Evolutionary conservation across 805 yeast species (phyloP).

Genomic region (Candida nonsorbophila): DNA sequence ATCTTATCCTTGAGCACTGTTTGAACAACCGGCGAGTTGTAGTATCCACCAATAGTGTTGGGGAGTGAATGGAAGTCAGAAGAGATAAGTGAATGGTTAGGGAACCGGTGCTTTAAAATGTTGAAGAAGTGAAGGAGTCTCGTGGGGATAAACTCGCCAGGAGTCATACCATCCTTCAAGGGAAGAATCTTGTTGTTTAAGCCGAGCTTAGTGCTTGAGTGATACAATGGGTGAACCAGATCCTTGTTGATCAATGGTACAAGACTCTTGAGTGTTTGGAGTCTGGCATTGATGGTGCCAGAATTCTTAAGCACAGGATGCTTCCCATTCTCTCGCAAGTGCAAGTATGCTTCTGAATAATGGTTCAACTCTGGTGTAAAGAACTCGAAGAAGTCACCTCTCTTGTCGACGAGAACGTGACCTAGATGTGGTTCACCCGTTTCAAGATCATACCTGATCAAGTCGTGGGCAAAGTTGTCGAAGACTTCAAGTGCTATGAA

Average conservation of each 20-base stretch:
- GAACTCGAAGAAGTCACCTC: constrained; percentile 73
- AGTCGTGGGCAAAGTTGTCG: constrained; percentile 81
- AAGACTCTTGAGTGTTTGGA: constrained; percentile 19
- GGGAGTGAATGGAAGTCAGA: constrained; percentile 60
- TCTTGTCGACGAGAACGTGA: constrained; percentile 63
- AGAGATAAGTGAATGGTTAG: constrained; percentile 67
- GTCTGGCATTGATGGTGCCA: constrained; percentile 13
- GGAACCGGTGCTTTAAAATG: constrained; percentile 59
- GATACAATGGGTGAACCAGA: constrained; percentile 55
- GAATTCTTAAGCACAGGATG: constrained; percentile 25
- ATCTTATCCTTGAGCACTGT: constrained; percentile 63
- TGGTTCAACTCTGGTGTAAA: constrained; percentile 58
- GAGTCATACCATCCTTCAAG: constrained; percentile 58
- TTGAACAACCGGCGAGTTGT: constrained; percentile 74
- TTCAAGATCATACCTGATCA: constrained; percentile 64
- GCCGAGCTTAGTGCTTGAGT: constrained; percentile 36
- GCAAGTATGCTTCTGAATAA: constrained; percentile 51
- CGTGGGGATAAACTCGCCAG: constrained; percentile 81
- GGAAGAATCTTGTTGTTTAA: constrained; percentile 55
- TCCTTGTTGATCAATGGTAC: constrained; percentile 26
- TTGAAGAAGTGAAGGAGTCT: constrained; percentile 61
- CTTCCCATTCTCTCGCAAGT: constrained; percentile 46
- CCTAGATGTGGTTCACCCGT: constrained; percentile 73
- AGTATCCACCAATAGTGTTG: constrained; percentile 48
- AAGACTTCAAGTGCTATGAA: constrained; percentile 78